phyloP scores from a whole-genome alignment of 257 asterid species.

The Solanum clarkiae region DNA sequence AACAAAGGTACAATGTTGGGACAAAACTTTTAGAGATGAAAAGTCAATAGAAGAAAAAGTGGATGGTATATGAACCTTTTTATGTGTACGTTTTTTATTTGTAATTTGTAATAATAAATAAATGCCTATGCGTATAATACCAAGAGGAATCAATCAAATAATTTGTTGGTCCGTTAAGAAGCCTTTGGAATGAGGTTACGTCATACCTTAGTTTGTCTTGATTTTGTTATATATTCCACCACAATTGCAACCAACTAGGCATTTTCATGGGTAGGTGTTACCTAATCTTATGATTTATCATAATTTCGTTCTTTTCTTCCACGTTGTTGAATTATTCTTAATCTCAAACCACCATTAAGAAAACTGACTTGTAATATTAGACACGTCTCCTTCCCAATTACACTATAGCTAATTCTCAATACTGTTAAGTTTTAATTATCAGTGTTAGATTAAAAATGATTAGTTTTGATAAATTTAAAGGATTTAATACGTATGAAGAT shows the following conservation, averaged over 20 bases:
- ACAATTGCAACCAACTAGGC: too few relatives aligned
- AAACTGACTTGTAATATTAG: background rate
- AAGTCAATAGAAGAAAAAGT: background rate
- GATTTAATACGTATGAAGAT: background rate
- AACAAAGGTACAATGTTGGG: background rate
- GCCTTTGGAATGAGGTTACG: background rate
- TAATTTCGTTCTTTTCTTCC: background rate
- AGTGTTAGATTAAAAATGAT: background rate
- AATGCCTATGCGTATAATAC: background rate
- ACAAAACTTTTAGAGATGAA: background rate
- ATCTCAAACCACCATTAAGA: background rate
- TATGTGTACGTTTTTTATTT: too few relatives aligned
- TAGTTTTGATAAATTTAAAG: background rate
- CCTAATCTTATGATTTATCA: background rate
- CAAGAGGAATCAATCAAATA: slow-evolving; percentile 3
- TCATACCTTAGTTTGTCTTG: background rate
- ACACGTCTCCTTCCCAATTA: background rate
- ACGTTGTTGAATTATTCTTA: background rate
- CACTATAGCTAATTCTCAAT: background rate
- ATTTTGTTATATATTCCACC: background rate
- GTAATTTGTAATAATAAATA: background rate
- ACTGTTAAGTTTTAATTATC: background rate
- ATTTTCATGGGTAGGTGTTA: background rate
- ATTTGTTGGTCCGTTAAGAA: background rate
- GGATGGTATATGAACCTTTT: background rate